Percentiles rank a stretch among this genome's conserved stretches.
phyloP scores from a whole-genome alignment of 192 early-diverging fungal species.

The Linnemannia elongata region DNA sequence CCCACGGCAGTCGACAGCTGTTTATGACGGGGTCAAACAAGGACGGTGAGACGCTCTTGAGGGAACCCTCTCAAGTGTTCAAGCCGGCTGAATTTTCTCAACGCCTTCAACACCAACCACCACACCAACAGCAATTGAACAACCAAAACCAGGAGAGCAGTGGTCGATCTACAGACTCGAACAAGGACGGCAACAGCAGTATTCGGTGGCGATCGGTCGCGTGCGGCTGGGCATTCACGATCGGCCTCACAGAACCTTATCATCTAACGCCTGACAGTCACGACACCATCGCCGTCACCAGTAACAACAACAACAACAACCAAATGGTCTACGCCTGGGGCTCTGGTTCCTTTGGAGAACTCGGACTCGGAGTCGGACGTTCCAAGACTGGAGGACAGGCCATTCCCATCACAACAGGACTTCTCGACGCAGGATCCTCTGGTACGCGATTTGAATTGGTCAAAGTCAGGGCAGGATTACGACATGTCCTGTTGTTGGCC shows the following conservation, averaged over 20 bases:
- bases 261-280: background rate
- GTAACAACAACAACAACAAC: background rate
- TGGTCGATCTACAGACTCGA: background rate
- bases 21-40: constrained; percentile 65
- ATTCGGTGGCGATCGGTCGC: constrained; percentile 59
- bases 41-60: constrained; percentile 59
- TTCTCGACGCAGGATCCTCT: background rate
- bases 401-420: constrained; percentile 14
- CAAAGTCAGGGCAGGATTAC: constrained; percentile 72
- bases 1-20: constrained; percentile 42
- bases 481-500: constrained; percentile 71
- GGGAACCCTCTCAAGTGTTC: constrained; percentile 23
- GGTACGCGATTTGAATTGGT: constrained; percentile 39
- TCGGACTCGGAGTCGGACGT: constrained; percentile 59
- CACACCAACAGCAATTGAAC: background rate
- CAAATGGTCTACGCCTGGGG: constrained; percentile 67
- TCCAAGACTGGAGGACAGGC: constrained; percentile 36
- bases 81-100: background rate
- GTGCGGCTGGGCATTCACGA: constrained; percentile 77
- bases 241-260: constrained; percentile 58
- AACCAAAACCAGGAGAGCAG: background rate
- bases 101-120: background rate
- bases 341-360: constrained; percentile 64
- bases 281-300: background rate
- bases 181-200: background rate